A percentile compares a stretch with the other conserved stretches of the same genome.
phyloP scores from a whole-genome alignment of 2,329 filamentous ascomycete genomes.

The Cladophialophora exuberans region DNA sequence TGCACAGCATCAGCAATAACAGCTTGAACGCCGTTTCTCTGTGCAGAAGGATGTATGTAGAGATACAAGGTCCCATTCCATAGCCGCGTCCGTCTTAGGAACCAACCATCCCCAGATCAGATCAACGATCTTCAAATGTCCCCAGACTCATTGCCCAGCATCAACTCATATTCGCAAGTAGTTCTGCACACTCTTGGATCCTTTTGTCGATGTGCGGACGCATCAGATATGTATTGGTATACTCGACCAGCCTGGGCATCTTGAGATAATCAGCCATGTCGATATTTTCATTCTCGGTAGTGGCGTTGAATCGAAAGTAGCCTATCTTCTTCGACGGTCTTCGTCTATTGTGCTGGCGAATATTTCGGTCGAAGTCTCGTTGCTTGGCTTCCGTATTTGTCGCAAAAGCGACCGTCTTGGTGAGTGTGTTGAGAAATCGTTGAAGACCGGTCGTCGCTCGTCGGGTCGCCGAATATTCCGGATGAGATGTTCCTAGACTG shows the following conservation, averaged over 20 bases:
- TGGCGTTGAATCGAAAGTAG: conserved; percentile 26
- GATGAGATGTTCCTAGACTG: conserved; percentile 26
- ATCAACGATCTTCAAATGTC: background rate
- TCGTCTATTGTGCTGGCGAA: conserved; percentile 21
- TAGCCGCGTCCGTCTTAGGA: background rate
- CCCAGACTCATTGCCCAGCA: background rate
- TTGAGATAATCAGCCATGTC: conserved; percentile 23
- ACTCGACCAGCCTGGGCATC: conserved; percentile 18
- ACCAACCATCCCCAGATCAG: background rate
- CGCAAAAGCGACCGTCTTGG: conserved; percentile 23
- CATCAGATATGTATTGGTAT: conserved; percentile 25
- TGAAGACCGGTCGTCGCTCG: conserved; percentile 1
- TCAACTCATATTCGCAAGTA: conserved; percentile 15
- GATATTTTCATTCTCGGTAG: conserved; percentile 18
- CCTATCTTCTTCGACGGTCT: conserved; percentile 5
- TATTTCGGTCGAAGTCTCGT: conserved; percentile 30
- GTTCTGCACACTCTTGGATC: conserved; percentile 22
- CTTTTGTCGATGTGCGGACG: conserved; percentile 10
- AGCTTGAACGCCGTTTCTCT: too few species aligned
- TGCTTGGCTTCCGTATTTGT: conserved; percentile 32
- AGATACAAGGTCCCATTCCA: too few species aligned
- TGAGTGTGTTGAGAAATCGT: conserved; percentile 23
- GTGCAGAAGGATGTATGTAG: too few species aligned
- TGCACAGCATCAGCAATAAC: too few species aligned
- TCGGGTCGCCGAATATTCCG: conserved; percentile 15